Evolutionary conservation across 2,329 filamentous ascomycete genomes (phyloP).

Genomic region (Chrysoporthe cubensis): DNA sequence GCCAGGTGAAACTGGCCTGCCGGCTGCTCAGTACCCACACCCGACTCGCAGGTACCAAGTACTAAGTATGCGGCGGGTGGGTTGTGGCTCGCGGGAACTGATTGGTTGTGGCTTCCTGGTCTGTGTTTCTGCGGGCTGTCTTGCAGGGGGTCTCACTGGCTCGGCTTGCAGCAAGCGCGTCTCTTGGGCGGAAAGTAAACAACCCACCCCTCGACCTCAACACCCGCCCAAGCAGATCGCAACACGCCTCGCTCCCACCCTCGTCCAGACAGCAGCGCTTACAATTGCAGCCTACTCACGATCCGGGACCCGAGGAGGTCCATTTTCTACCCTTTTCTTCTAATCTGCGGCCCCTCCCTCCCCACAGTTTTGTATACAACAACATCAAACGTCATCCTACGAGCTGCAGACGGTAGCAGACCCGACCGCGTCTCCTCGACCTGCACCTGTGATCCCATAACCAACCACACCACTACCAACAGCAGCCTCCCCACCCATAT

Average conservation of each 20-base stretch:
- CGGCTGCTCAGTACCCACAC: background rate
- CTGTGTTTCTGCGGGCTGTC: background rate
- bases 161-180: slow-evolving; percentile 21
- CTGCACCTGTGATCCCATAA: background rate
- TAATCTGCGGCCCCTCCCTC: slow-evolving; percentile 6
- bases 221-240: slow-evolving; percentile 9
- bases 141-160: slow-evolving; percentile 14
- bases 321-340: too few species aligned
- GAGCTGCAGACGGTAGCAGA: slow-evolving; percentile 12
- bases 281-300: slow-evolving; percentile 19
- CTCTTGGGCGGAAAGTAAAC: slow-evolving; percentile 25
- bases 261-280: slow-evolving; percentile 21
- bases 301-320: background rate
- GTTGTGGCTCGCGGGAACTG: slow-evolving; percentile 12
- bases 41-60: background rate
- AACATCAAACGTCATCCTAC: slow-evolving; percentile 8
- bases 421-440: slow-evolving; percentile 20
- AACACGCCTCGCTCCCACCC: slow-evolving; percentile 21
- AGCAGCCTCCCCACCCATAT: background rate
- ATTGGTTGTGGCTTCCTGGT: slow-evolving; percentile 22
- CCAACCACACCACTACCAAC: background rate
- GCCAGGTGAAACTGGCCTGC: too few species aligned
- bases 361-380: slow-evolving; percentile 21
- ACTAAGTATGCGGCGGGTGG: slow-evolving; percentile 11
- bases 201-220: slow-evolving; percentile 13